These are phyloP conservation scores for Tricholoma sp. DNA, from an alignment of 768 basidiomycete species.

Conservation along the genomic window DNA sequence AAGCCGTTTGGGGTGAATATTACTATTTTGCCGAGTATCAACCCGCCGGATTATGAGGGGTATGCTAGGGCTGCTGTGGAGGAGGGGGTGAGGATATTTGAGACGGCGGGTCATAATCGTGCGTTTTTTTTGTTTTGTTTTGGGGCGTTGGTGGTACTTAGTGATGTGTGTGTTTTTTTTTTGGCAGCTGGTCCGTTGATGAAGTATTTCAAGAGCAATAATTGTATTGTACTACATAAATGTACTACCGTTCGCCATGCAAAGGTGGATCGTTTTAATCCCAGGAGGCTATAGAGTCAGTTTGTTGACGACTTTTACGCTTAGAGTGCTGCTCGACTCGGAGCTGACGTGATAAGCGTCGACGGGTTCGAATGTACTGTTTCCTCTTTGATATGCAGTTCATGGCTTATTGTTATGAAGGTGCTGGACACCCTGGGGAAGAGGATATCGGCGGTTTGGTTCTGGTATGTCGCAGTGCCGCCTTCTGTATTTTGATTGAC, in stretches of 20 bases:
- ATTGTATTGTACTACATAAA: slow-evolving; percentile 83
- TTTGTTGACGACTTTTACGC: background rate
- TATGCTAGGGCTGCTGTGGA: slow-evolving; percentile 79
- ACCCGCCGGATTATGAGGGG: slow-evolving; percentile 85
- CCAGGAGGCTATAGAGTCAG: too few species aligned
- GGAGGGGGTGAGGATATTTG: slow-evolving; percentile 85
- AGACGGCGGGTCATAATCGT: slow-evolving; percentile 94
- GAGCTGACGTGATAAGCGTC: slow-evolving; percentile 85
- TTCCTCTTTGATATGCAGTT: background rate
- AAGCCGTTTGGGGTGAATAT: slow-evolving; percentile 86
- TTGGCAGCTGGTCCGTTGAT: slow-evolving; percentile 79
- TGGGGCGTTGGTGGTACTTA: background rate
- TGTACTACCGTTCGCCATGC: slow-evolving; percentile 86
- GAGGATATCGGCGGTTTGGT: slow-evolving; percentile 89
- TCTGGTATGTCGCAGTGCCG: slow-evolving; percentile 58
- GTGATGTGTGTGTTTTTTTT: background rate
- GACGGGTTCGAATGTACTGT: slow-evolving; percentile 83
- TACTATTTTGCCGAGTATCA: slow-evolving; percentile 81
- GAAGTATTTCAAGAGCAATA: slow-evolving; percentile 73
- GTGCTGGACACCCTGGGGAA: slow-evolving; percentile 93
- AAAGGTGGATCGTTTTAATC: slow-evolving; percentile 44
- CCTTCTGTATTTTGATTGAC: background rate
- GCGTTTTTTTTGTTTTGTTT: slow-evolving; percentile 26
- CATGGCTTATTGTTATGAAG: slow-evolving; percentile 30
- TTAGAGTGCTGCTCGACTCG: slow-evolving; percentile 60